These are phyloP conservation scores for Serendipita indica DNA, from an alignment of 768 basidiomycete species.

Conservation along the genomic window DNA sequence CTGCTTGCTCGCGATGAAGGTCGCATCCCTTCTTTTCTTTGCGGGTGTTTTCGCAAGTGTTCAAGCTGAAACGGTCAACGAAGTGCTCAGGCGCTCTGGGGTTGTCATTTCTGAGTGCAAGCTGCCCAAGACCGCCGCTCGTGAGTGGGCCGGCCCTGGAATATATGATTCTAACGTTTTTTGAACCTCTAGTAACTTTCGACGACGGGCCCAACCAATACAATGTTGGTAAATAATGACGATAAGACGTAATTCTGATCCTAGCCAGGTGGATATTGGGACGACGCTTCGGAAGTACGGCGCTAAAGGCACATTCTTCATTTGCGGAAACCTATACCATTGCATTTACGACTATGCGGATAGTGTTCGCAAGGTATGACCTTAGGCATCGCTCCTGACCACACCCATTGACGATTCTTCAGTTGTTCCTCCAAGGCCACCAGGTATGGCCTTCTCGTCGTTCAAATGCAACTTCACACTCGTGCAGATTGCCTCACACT, in stretches of 20 bases:
- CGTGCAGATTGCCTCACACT: conserved; percentile 9
- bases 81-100: background rate
- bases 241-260: background rate
- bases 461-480: background rate
- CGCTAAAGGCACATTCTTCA: conserved; percentile 31
- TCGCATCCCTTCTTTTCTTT: background rate
- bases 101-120: conserved; percentile 1
- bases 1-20: background rate
- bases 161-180: background rate
- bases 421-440: conserved; percentile 6
- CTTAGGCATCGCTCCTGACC: background rate
- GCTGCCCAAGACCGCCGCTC: background rate
- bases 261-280: conserved; percentile 7
- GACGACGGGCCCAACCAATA: conserved; percentile 19
- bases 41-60: background rate
- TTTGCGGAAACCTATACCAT: conserved; percentile 13
- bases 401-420: background rate
- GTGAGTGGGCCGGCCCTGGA: background rate
- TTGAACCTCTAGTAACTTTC: conserved; percentile 14
- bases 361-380: background rate
- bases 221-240: conserved; percentile 8
- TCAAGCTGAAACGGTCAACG: background rate
- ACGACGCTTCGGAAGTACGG: conserved; percentile 16
- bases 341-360: conserved; percentile 7
- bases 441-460: background rate